phyloP scores from a whole-genome alignment of 768 basidiomycete genomes.

The Butyriboletus loyo region DNA sequence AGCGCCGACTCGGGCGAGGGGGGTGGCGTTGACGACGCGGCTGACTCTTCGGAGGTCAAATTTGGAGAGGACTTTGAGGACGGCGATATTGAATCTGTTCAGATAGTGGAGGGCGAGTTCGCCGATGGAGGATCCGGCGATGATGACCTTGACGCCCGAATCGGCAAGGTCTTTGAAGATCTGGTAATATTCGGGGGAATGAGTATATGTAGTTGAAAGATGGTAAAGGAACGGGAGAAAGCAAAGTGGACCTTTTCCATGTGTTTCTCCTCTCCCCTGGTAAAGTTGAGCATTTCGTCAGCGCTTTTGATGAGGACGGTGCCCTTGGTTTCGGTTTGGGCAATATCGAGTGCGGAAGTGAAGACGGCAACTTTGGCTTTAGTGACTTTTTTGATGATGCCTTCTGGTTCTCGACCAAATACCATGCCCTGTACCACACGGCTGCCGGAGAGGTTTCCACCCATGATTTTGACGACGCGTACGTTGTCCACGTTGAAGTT shows the following conservation, averaged over 20 bases:
- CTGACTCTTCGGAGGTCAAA: conserved; percentile 94
- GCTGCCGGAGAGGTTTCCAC: conserved; percentile 81
- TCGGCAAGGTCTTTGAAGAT: conserved; percentile 97
- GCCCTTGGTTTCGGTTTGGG: conserved; percentile 98
- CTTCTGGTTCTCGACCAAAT: conserved; percentile 94
- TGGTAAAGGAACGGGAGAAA: background rate
- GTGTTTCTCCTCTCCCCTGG: conserved; percentile 93
- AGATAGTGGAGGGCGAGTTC: conserved; percentile 98
- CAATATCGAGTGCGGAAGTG: conserved; percentile 87
- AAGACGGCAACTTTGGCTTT: conserved; percentile 95
- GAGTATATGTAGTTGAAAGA: background rate
- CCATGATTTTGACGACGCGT: conserved; percentile 98
- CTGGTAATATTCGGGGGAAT: conserved; percentile 38
- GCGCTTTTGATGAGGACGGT: conserved; percentile 95
- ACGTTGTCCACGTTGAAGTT: conserved; percentile 99
- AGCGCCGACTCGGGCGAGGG: conserved; percentile 91
- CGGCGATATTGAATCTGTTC: conserved; percentile 88
- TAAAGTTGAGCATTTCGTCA: conserved; percentile 97
- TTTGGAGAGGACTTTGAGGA: conserved; percentile 96
- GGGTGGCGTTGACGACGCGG: conserved; percentile 94
- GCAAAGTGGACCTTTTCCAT: conserved; percentile 67
- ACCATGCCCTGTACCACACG: conserved; percentile 97
- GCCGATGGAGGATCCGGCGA: conserved; percentile 90
- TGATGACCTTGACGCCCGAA: conserved; percentile 89
- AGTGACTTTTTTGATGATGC: conserved; percentile 74